Conservation (phyloP, 768 basidiomycete species). For the Leccinellum albellum region DNA sequence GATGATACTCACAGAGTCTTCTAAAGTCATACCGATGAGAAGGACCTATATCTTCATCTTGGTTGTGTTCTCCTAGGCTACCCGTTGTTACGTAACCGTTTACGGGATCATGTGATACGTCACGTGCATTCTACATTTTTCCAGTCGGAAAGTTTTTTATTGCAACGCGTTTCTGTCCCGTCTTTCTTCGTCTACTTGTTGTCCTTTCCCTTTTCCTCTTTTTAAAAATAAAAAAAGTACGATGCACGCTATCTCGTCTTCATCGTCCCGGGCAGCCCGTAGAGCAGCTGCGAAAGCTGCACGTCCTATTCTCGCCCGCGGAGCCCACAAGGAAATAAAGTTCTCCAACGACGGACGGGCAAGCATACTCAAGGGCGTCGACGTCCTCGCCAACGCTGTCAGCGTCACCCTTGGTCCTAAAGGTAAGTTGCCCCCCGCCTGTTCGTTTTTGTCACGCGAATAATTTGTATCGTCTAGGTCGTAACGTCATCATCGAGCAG, state of each 20-base stretch:
- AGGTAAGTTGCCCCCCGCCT: slow-evolving; percentile 44
- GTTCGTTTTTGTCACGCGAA: neutral
- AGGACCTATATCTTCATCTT: too few species aligned
- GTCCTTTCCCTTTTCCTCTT: slow-evolving; percentile 9
- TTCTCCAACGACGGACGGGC: slow-evolving; percentile 95
- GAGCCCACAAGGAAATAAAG: slow-evolving; percentile 93
- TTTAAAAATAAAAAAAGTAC: slow-evolving; percentile 9
- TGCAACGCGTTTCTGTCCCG: slow-evolving; percentile 12
- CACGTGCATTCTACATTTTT: slow-evolving; percentile 35
- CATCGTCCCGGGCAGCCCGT: slow-evolving; percentile 65
- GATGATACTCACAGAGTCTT: too few species aligned
- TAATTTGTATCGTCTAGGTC: slow-evolving; percentile 45
- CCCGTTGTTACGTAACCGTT: too few species aligned
- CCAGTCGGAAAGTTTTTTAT: slow-evolving; percentile 24
- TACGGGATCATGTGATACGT: slow-evolving; percentile 10
- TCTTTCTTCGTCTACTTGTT: neutral
- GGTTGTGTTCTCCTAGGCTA: too few species aligned
- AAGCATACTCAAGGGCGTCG: slow-evolving; percentile 91
- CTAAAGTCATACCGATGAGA: too few species aligned
- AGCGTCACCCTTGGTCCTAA: slow-evolving; percentile 96
- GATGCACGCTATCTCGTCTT: slow-evolving; percentile 71
- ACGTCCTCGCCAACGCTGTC: slow-evolving; percentile 95
- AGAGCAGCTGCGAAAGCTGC: slow-evolving; percentile 58
- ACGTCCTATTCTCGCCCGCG: slow-evolving; percentile 56
- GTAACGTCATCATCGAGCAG: slow-evolving; percentile 98